phyloP scores from a whole-genome alignment of 1,139 yeast genomes.

The Candida sanyaensis region DNA sequence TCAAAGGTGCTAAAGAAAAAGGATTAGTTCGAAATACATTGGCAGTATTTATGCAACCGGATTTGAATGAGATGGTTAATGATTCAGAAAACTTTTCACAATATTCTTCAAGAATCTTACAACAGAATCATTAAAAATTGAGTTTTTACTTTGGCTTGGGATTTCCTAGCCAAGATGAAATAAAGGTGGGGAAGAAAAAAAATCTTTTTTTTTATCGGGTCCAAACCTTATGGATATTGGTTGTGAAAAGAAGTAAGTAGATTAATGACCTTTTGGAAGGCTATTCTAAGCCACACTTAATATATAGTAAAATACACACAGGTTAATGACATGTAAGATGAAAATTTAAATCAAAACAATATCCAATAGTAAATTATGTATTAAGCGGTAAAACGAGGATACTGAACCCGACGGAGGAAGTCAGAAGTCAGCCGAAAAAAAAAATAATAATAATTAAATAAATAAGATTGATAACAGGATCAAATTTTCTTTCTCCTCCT shows the following conservation, averaged over 20 bases:
- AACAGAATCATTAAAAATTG: conserved; percentile 26
- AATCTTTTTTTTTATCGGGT: background rate
- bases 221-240: background rate
- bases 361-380: too few relatives aligned
- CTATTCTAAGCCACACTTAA: too few relatives aligned
- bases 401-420: background rate
- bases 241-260: too few relatives aligned
- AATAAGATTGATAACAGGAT: background rate
- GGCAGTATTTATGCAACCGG: conserved; percentile 68
- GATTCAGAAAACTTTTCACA: conserved; percentile 49
- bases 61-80: conserved; percentile 51
- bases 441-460: too few relatives aligned
- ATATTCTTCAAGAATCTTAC: conserved; percentile 43
- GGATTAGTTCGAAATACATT: conserved; percentile 54
- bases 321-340: too few relatives aligned
- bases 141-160: too few relatives aligned
- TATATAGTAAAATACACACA: too few relatives aligned
- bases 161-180: too few relatives aligned
- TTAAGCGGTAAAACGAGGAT: background rate
- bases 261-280: too few relatives aligned
- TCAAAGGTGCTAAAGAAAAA: conserved; percentile 38
- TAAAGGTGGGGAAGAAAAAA: background rate
- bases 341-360: too few relatives aligned
- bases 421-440: background rate
- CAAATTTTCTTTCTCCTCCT: background rate